These are phyloP conservation scores for Populus hybrid DNA, from an alignment of 441 rosid genomes.

Conservation along the genomic window DNA sequence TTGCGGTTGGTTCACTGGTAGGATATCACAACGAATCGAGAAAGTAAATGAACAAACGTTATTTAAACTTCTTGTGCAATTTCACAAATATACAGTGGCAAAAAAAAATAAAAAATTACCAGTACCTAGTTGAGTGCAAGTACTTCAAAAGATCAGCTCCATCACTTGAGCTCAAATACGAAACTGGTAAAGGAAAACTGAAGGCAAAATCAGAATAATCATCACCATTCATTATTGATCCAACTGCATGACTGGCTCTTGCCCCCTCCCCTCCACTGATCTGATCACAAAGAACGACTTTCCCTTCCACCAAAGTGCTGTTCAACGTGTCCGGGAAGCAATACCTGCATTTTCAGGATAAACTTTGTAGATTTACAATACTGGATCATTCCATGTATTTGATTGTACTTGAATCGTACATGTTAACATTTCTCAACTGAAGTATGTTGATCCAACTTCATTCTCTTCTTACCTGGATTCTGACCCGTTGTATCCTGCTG, in stretches of 20 bases:
- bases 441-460: neutral
- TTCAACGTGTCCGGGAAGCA: constrained; percentile 19
- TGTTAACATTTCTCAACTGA: neutral
- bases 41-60: neutral
- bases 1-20: constrained; percentile 35
- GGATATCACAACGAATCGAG: neutral
- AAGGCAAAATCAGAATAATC: constrained; percentile 22
- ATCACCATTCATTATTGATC: constrained; percentile 28
- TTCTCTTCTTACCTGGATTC: neutral
- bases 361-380: neutral
- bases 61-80: neutral
- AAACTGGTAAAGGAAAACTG: constrained; percentile 29
- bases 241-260: constrained; percentile 57
- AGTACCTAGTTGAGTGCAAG: constrained; percentile 34
- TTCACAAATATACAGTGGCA: neutral
- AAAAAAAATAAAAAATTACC: too few relatives aligned
- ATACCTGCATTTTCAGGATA: constrained; percentile 17
- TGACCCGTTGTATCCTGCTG: neutral
- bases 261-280: constrained; percentile 53
- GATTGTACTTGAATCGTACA: neutral
- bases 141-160: constrained; percentile 21
- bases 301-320: constrained; percentile 45
- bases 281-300: constrained; percentile 52
- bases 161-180: constrained; percentile 4
- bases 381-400: neutral